Conservation (phyloP, 208 protist genomes). For the Trypanosoma conorhini region DNA sequence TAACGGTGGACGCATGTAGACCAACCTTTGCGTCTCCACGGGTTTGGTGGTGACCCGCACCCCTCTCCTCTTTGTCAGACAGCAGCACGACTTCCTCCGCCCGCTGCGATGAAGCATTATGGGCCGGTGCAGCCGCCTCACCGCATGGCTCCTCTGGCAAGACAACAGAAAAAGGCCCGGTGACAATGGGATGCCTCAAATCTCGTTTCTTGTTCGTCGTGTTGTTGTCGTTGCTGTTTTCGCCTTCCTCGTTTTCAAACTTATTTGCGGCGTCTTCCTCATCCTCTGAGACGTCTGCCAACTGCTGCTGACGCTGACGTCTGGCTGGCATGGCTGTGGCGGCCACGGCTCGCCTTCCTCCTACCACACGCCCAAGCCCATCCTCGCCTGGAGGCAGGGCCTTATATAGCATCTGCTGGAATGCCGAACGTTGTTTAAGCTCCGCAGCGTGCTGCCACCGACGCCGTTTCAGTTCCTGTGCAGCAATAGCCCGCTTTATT, state of each 20-base stretch:
- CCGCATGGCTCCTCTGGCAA: conserved; percentile 12
- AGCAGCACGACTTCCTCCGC: conserved; percentile 10
- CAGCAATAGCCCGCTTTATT: conserved; percentile 32
- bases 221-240: background rate
- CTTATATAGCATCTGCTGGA: conserved; percentile 31
- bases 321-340: background rate
- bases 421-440: conserved; percentile 37
- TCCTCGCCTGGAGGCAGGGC: background rate
- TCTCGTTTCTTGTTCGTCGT: background rate
- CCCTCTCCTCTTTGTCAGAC: conserved; percentile 5
- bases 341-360: background rate
- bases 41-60: background rate
- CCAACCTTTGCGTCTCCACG: background rate
- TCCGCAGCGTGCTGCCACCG: conserved; percentile 48
- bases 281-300: background rate
- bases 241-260: background rate
- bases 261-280: background rate
- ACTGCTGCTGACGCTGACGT: background rate
- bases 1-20: background rate
- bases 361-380: background rate
- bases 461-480: conserved; percentile 43
- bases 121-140: background rate
- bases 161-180: conserved; percentile 27
- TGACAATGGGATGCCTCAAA: background rate
- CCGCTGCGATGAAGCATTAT: background rate